A percentile compares a stretch with the other conserved stretches of the same genome.
phyloP scores from a whole-genome alignment of 2,329 filamentous ascomycete genomes.

The Ilyonectria mors-panacis region DNA sequence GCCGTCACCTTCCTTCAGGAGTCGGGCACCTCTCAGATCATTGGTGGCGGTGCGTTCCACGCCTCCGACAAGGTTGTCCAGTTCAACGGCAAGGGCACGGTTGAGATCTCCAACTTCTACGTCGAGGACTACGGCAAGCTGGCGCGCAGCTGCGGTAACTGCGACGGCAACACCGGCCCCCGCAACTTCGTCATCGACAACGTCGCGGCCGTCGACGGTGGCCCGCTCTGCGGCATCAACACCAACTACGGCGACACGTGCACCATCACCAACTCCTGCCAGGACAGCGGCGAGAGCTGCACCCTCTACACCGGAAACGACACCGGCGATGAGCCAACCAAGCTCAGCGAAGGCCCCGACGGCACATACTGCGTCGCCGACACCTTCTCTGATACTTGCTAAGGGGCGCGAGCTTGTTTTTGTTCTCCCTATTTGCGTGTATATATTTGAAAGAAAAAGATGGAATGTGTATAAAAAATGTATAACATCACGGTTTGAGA shows the following conservation, averaged over 20 bases:
- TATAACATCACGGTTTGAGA: neutral
- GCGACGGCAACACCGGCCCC: constrained; percentile 37
- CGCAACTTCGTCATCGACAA: constrained; percentile 41
- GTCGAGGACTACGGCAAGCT: constrained; percentile 59
- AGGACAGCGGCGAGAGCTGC: constrained; percentile 42
- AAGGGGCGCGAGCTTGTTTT: constrained; percentile 8
- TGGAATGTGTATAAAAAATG: neutral
- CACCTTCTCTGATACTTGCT: constrained; percentile 34
- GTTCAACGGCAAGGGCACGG: constrained; percentile 45
- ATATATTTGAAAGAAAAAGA: neutral
- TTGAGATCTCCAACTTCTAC: constrained; percentile 49
- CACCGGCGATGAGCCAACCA: constrained; percentile 40
- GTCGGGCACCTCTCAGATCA: constrained; percentile 58
- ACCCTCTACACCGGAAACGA: constrained; percentile 41
- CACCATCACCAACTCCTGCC: constrained; percentile 42
- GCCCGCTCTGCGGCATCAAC: constrained; percentile 46
- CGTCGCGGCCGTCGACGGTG: constrained; percentile 41
- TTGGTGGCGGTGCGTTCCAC: constrained; percentile 58
- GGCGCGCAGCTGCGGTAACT: constrained; percentile 64
- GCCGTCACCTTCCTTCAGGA: constrained; percentile 55
- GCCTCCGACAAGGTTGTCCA: constrained; percentile 55
- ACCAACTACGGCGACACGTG: constrained; percentile 47
- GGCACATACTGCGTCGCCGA: constrained; percentile 38
- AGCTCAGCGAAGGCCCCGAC: constrained; percentile 44
- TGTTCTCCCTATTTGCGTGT: neutral